These are phyloP conservation scores for Dentipellis fragilis DNA, from an alignment of 768 basidiomycete genomes.

Conservation along the genomic window DNA sequence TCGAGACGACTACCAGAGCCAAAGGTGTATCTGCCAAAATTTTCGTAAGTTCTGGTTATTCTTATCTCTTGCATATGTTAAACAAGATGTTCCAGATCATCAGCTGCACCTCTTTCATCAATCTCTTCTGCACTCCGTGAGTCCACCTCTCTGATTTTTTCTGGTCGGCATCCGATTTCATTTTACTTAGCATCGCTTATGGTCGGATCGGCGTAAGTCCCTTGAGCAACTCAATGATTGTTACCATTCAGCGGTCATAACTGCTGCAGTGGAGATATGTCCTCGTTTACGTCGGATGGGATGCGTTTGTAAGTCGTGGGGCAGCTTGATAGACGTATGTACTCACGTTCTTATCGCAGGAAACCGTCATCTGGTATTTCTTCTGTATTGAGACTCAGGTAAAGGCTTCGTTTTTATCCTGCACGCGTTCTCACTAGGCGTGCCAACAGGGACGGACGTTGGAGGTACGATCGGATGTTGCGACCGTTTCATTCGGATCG, in stretches of 20 bases:
- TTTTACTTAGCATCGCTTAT: background rate
- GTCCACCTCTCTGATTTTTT: background rate
- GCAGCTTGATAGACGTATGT: background rate
- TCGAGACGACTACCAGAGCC: constrained; percentile 1
- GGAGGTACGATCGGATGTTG: background rate
- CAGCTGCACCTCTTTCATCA: constrained; percentile 3
- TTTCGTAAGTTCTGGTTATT: background rate
- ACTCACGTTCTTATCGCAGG: background rate
- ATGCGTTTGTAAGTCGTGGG: background rate
- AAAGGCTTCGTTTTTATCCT: background rate
- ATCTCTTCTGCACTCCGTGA: constrained; percentile 4
- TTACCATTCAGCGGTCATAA: background rate
- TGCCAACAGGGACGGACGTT: background rate
- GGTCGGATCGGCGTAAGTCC: background rate
- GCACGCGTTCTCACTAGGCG: background rate
- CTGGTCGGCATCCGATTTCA: background rate
- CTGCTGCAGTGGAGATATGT: background rate
- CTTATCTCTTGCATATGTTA: background rate
- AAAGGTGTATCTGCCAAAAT: background rate
- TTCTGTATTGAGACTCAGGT: constrained; percentile 2
- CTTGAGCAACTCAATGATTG: too few species aligned
- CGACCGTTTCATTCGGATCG: too few species aligned
- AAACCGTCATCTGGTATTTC: constrained; percentile 3
- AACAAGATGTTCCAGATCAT: background rate
- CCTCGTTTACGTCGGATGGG: constrained; percentile 1